Conservation (phyloP, 192 early-diverging fungal genomes). For the Spizellomyces punctatus region DNA sequence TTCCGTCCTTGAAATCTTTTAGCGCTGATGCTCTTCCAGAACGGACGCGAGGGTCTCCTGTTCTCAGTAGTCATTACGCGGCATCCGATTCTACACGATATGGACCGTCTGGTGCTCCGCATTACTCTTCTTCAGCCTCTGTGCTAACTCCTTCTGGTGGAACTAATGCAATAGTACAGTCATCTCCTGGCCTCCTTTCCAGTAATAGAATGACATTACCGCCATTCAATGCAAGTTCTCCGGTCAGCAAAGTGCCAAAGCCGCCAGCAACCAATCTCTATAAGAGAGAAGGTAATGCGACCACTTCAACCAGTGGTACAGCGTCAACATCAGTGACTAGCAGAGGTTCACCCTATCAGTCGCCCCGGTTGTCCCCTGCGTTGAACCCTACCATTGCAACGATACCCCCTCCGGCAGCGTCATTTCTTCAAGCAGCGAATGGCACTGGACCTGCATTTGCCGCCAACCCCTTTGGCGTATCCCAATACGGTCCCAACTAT, state of each 20-base stretch:
- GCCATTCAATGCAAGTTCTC: conserved; percentile 27
- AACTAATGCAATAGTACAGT: neutral
- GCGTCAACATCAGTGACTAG: neutral
- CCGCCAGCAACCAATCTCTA: conserved; percentile 12
- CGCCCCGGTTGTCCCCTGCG: neutral
- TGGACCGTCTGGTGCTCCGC: neutral
- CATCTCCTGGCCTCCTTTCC: neutral
- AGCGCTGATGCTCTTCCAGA: neutral
- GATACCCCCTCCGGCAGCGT: conserved; percentile 6
- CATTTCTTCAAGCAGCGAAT: conserved; percentile 1
- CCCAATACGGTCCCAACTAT: conserved; percentile 22
- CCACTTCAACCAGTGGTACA: neutral
- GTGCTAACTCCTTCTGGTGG: neutral
- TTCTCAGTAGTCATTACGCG: neutral
- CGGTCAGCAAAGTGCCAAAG: conserved; percentile 32
- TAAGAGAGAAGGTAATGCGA: conserved; percentile 5
- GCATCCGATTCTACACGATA: neutral
- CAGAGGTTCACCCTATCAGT: neutral
- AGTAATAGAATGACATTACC: conserved; percentile 12
- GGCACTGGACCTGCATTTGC: conserved; percentile 17
- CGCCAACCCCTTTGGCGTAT: conserved; percentile 17
- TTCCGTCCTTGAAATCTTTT: neutral
- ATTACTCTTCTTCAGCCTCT: neutral
- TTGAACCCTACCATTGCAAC: neutral
- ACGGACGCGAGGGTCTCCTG: neutral